Conservation (phyloP, 257 asterid genomes). For the Nicotiana otophora region DNA sequence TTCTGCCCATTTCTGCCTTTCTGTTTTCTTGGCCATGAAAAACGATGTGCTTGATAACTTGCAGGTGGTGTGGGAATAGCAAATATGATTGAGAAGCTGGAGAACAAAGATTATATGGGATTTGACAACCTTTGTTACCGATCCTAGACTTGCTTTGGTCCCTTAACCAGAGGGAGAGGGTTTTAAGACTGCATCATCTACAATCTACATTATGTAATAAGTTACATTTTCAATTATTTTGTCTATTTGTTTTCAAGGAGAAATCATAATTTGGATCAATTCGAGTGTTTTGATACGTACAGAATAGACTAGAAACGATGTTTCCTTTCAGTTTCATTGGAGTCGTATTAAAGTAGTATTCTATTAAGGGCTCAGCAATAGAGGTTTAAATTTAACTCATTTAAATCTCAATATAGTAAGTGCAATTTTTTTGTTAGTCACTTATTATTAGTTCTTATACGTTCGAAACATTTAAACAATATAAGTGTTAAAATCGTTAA, state of each 20-base stretch:
- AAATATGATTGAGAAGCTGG: slow-evolving; percentile 29
- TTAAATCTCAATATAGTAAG: too few species aligned
- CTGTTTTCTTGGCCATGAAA: background rate
- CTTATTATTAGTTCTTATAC: background rate
- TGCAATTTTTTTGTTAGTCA: too few species aligned
- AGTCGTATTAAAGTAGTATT: background rate
- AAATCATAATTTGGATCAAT: background rate
- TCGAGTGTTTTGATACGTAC: background rate
- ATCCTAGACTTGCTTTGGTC: background rate
- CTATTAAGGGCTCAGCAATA: background rate
- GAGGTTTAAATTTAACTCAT: too few species aligned
- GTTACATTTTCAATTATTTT: background rate
- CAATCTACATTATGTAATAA: background rate
- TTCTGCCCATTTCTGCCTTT: background rate
- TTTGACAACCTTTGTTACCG: slow-evolving; percentile 27
- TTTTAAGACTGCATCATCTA: background rate
- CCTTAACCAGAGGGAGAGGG: background rate
- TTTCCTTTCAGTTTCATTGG: background rate
- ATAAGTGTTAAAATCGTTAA: too few species aligned
- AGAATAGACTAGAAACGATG: background rate
- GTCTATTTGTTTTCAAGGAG: background rate
- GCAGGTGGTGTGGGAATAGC: slow-evolving; percentile 41
- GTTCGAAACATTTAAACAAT: too few species aligned
- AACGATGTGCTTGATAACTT: background rate
- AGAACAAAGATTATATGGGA: slow-evolving; percentile 35